Evolutionary conservation across 2,329 filamentous ascomycete species (phyloP).

Genomic region (Zalaria sp.): DNA sequence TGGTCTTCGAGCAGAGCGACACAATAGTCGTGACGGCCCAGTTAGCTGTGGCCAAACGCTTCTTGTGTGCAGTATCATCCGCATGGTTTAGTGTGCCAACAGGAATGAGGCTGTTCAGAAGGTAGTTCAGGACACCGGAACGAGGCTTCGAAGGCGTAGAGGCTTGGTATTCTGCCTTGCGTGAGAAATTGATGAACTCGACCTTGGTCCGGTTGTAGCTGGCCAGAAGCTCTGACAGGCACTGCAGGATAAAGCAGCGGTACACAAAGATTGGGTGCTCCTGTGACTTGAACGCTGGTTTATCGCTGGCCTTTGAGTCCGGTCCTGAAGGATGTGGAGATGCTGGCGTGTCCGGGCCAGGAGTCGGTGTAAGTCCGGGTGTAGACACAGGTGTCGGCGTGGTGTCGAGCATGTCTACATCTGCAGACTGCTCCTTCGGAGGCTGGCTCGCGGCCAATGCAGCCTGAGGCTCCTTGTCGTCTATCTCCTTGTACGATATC

Average conservation of each 20-base stretch:
- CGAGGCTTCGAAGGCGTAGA: constrained; percentile 88
- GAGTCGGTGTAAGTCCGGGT: constrained; percentile 21
- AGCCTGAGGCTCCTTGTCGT: constrained; percentile 54
- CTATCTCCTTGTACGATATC: constrained; percentile 80
- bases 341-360: constrained; percentile 1
- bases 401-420: constrained; percentile 36
- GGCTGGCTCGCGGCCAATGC: constrained; percentile 10
- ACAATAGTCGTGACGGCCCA: constrained; percentile 81
- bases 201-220: constrained; percentile 93
- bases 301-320: constrained; percentile 44
- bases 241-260: constrained; percentile 86
- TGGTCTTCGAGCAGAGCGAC: constrained; percentile 75
- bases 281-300: constrained; percentile 73
- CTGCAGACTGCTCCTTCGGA: constrained; percentile 20
- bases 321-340: constrained; percentile 2
- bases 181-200: constrained; percentile 98
- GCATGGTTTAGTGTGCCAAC: constrained; percentile 52
- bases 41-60: constrained; percentile 68
- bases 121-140: constrained; percentile 83
- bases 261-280: constrained; percentile 96
- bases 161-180: constrained; percentile 70
- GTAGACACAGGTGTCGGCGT: constrained; percentile 5
- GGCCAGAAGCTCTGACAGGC: constrained; percentile 74
- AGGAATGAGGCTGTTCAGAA: constrained; percentile 66
- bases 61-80: constrained; percentile 66